Evolutionary conservation across 495 filamentous ascomycete species (phyloP).

Genomic region (Podospora fimiseda): DNA sequence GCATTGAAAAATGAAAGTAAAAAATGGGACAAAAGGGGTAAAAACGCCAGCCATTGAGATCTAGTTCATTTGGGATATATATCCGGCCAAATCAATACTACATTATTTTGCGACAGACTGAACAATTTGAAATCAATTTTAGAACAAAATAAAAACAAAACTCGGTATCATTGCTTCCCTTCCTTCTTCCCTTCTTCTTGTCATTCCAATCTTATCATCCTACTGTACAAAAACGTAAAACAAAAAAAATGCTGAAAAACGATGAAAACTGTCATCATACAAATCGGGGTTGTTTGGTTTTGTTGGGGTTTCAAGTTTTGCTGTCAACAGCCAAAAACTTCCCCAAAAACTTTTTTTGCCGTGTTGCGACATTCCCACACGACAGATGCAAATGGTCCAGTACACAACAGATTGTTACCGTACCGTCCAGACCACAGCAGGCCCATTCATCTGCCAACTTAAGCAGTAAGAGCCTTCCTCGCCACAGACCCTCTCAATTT

Average conservation of each 20-base stretch:
- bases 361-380: background rate
- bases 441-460: background rate
- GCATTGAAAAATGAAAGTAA: too few species aligned
- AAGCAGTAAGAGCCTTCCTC: conserved; percentile 34
- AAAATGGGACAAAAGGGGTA: too few species aligned
- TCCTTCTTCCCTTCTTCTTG: background rate
- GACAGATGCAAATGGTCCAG: background rate
- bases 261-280: background rate
- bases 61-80: too few species aligned
- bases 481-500: conserved; percentile 37
- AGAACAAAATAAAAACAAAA: background rate
- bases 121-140: too few species aligned
- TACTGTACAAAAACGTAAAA: background rate
- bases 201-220: background rate
- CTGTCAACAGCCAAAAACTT: background rate
- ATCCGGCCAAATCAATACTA: too few species aligned
- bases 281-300: background rate
- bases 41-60: too few species aligned
- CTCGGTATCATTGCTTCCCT: background rate
- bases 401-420: too few species aligned
- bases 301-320: background rate
- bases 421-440: too few species aligned
- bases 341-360: background rate
- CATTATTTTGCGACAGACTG: too few species aligned
- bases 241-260: background rate